Evolutionary conservation across 1,139 yeast genomes (phyloP).

Genomic region (Hyphopichia wangnamkhiaoensis): DNA sequence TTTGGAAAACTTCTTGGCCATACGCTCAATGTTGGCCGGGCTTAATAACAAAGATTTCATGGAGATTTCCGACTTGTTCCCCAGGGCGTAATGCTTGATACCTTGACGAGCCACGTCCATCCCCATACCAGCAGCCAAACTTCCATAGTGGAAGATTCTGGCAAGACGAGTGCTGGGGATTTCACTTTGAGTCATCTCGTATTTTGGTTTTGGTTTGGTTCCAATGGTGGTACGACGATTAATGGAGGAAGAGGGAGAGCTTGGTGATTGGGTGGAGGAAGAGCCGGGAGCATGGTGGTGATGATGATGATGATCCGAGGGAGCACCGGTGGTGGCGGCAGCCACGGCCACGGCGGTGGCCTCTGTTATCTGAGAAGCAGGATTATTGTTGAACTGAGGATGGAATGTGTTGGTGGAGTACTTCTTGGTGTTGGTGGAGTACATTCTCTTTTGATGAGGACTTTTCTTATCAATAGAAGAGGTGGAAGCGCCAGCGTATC

Average conservation of each 20-base stretch:
- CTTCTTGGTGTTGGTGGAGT: slow-evolving; percentile 2
- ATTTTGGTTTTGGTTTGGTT: slow-evolving; percentile 35
- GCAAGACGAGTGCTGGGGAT: slow-evolving; percentile 88
- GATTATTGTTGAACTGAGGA: neutral
- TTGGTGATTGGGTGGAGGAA: neutral
- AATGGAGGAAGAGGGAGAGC: no score
- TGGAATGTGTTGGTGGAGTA: slow-evolving; percentile 22
- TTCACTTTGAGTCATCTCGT: slow-evolving; percentile 60
- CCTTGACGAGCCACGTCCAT: slow-evolving; percentile 82
- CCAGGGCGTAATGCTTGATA: slow-evolving; percentile 62
- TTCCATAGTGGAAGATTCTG: slow-evolving; percentile 88
- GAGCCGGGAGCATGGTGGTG: slow-evolving; percentile 5
- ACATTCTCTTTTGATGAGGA: slow-evolving; percentile 10
- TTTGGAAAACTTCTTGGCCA: slow-evolving; percentile 82
- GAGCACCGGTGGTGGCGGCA: slow-evolving; percentile 1
- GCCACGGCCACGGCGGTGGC: neutral
- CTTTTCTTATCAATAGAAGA: slow-evolving; percentile 4
- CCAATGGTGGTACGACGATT: slow-evolving; percentile 24
- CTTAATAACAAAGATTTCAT: slow-evolving; percentile 68
- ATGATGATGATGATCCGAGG: slow-evolving; percentile 8
- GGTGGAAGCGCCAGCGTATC: slow-evolving; percentile 5
- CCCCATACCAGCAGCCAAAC: slow-evolving; percentile 90
- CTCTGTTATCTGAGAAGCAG: neutral
- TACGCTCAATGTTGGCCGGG: slow-evolving; percentile 80
- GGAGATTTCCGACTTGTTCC: slow-evolving; percentile 48